Percentiles rank a stretch among this genome's conserved stretches.
Evolutionary conservation across 805 yeast species (phyloP).

Genomic region (Starmerella bombicola): DNA sequence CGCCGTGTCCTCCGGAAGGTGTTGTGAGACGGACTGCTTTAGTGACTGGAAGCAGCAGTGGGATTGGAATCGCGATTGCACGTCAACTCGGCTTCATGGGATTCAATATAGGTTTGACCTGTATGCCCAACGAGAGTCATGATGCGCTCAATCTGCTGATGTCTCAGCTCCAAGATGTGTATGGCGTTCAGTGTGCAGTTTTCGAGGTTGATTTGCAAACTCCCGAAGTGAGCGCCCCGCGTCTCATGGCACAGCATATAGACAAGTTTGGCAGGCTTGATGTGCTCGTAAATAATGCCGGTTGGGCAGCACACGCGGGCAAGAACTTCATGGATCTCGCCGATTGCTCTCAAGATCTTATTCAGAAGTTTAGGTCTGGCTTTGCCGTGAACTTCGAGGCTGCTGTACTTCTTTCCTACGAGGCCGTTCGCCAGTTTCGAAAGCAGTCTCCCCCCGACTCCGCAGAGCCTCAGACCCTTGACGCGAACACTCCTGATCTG

Average conservation of each 20-base stretch:
- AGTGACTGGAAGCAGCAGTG: constrained; percentile 17
- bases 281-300: constrained; percentile 17
- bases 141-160: constrained; percentile 2
- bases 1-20: constrained; percentile 6
- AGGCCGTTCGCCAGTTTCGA: constrained; percentile 15
- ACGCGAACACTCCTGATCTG: constrained; percentile 9
- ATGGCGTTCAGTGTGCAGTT: constrained; percentile 12
- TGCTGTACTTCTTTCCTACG: constrained; percentile 12
- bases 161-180: constrained; percentile 7
- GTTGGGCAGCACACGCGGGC: constrained; percentile 16
- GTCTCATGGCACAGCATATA: constrained; percentile 9
- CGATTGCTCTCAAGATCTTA: constrained; percentile 6
- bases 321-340: constrained; percentile 14
- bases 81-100: constrained; percentile 14
- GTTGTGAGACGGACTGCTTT: constrained; percentile 14
- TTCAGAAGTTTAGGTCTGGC: constrained; percentile 10
- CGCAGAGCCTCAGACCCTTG: background rate
- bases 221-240: constrained; percentile 10
- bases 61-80: constrained; percentile 18
- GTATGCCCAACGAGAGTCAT: constrained; percentile 12
- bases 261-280: constrained; percentile 15
- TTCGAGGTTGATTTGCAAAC: constrained; percentile 10
- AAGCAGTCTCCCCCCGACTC: constrained; percentile 11
- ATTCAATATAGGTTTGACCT: constrained; percentile 16
- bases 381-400: constrained; percentile 18